Base-by-base conservation (phyloP, 177 flowering plant genomes). In the Vitis hybrid region DNA sequence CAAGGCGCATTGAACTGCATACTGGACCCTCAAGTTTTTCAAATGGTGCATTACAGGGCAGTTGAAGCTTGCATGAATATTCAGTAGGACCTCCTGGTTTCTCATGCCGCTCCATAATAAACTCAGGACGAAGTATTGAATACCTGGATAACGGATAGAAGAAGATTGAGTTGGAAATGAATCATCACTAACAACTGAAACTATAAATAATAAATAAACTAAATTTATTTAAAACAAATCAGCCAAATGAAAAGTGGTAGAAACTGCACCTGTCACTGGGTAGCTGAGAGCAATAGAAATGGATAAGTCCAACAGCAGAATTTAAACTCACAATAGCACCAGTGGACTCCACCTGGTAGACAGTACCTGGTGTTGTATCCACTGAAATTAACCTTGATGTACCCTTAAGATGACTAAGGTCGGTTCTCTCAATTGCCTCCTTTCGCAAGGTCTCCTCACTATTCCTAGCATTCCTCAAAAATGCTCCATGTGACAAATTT, bases 21-120 rank as follows among this genome's bases (percentile, higher is more conserved):
- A 87, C 71, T 74, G 98, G 98, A 77, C 99, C 99, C 79, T 90
- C 99, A 45, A 96, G 94, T 68, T 83, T 84, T 79, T 93, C 98
- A 86, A 95, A 95, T 63, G 99, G 97, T 60, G 98, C 99, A 85
- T 95, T 95, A 73, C 98, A 96, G 14, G 99, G 99, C 20, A 96
- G 99, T 76, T 96, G 98, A 83, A 96, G 95, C 85, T 83, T 92
- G 88, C 99, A 96, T 31, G 98, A 89, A 77, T 93, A 96, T 68
- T 89, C 95, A 19, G 86, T 77, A 22, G 91, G 77, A 60, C 94
- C 87, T 45, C 93, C 97, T 5, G 85, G 90, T 76, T 84, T 93
- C 76, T 96, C 98, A 86, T 93, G 98, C 69, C 78, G 76, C 79
- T 84, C 91, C 98, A 96, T 96, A 48, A 90, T 85, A 78, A 96